Evolutionary conservation across 768 basidiomycete genomes (phyloP), one percentile per base, ranked within the genome.

Genomic region (Podaxis mareebaensis): DNA sequence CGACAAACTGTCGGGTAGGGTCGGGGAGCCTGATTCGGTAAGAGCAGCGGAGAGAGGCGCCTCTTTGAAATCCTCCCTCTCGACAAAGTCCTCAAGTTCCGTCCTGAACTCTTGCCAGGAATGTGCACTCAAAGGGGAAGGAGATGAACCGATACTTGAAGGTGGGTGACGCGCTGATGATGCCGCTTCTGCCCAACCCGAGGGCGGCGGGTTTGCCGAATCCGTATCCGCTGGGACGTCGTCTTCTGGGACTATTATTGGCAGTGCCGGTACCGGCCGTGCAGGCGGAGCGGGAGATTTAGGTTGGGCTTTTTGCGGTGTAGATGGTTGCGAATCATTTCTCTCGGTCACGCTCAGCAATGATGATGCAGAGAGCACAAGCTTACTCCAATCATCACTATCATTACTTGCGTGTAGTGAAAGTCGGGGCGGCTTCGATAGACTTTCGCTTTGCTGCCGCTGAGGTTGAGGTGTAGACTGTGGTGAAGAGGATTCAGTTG

Each of bases 381-480:
- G 53, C 33, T 83, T 79, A 10, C 83, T 78, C 87, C 87, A 88
- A 46, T 61, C 60, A 28, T 61, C 60, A 48, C 60, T 61, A 26
- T 46, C 60, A 36, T 46, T 33, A 28, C 53, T 61, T 15, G 60
- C 44, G 38, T 61, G 60, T 33, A 61, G 74, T 4, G 85, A 87
- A 33, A 88, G 68, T 13, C 87, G 81, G 11, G 87, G 87, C 0
- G 87, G 83, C 28, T 15, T n/a, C 24, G 60, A 54, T 3, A 54
- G 42, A 33, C 42, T 44, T 15, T 17, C 40, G 8, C 20, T 46
- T 30, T 12, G 53, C 17, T 38, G 36, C 24, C 48, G 30, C 33
- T 52, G 59, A 5, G 39, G 36, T 20, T 60, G 75, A 74, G 55
- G 63, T 42, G 53, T 58, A 63, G 63, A 64, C 20, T 51, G 63